Percentiles rank a stretch among this genome's conserved stretches.
phyloP scores from a whole-genome alignment of 441 rosid genomes.

The Corymbia citriodora region DNA sequence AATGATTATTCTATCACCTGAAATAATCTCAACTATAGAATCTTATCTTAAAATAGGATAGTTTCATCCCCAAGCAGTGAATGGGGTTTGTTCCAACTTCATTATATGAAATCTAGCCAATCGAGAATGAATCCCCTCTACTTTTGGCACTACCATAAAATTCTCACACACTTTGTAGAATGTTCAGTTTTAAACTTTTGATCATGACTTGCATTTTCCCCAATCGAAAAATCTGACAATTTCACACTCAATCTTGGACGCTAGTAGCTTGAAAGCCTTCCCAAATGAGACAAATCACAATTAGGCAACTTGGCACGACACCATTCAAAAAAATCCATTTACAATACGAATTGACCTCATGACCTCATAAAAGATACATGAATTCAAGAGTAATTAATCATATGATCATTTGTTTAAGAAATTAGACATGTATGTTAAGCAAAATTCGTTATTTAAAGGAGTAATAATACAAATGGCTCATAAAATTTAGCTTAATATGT shows the following conservation, averaged over 20 bases:
- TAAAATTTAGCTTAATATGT: too few species aligned
- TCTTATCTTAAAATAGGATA: accelerated
- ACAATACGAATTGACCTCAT: accelerated
- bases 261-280: accelerated
- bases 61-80: neutral
- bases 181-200: accelerated
- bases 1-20: neutral
- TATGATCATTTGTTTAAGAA: neutral
- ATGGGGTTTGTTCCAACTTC: neutral
- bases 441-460: neutral
- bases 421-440: neutral
- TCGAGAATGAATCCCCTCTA: accelerated
- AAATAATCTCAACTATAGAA: neutral
- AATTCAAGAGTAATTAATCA: neutral
- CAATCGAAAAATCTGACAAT: accelerated
- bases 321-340: accelerated
- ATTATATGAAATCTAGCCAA: neutral
- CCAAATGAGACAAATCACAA: accelerated
- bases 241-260: accelerated
- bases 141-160: too few species aligned
- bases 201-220: accelerated
- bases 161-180: neutral
- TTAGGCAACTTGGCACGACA: accelerated
- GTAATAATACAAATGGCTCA: too few species aligned
- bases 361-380: neutral